Base-by-base conservation (phyloP, 768 basidiomycete species). In the Mycena indigotica region DNA sequence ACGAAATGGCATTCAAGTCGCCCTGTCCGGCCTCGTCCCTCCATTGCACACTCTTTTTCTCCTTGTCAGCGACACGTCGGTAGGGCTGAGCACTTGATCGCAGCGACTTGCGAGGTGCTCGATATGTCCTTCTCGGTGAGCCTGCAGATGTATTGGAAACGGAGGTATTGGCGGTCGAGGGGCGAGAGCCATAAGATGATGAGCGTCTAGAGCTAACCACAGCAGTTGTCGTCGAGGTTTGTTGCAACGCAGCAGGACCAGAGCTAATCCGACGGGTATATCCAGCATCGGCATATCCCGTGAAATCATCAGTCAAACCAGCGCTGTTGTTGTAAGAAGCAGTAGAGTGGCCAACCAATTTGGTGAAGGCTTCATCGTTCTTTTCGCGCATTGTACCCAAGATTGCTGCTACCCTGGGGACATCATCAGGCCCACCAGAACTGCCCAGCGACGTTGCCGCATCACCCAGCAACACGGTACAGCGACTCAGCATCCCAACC, bases 11-110 rank as follows among this genome's bases (percentile, higher is more conserved):
- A 61, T 91, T 88, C 45, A 93, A 73, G 50, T 85, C 80, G 25
- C 91, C 92, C 67, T 87, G 86, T n/a, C 91, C 91, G 5, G 80
- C 91, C 70, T 94, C 88, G 63, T 94, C 91, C 55, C 80, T 83
- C 93, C 93, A 95, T 67, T 94, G 90, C 3, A 95, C 89, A 52
- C 83, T 87, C 69, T 93, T 93, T 59, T 81, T 83, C 67, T 85
- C 83, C 67, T 84, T 86, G 58, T 88, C 86, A 1, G 87, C 84
- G 17, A 80, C 77, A 52, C 84, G 80, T 38, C 86, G 78, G 66
- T 88, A 87, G 2, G 88, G 82, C 44, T 82, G 81, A 23, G 85
- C 69, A 63, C 85, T 89, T 21, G 87, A 80, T n/a, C 89, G 85
- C 44, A 88, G 67, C 15, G 88, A 89, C 69, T 85, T 88, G 55